phyloP scores from a whole-genome alignment of 1,284 basidiomycete species.

The Marasmius sp. region DNA sequence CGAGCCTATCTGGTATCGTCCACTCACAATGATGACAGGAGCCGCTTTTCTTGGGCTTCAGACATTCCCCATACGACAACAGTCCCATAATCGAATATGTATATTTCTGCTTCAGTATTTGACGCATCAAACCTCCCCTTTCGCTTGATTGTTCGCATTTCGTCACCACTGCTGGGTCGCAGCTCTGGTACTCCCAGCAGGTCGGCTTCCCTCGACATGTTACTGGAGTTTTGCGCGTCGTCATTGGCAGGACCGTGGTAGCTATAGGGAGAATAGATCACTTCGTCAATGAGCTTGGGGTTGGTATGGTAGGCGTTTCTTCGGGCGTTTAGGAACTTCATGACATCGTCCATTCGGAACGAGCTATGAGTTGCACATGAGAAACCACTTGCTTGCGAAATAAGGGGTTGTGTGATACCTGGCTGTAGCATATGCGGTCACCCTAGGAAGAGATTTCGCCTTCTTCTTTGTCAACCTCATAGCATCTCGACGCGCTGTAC shows the following conservation, averaged over 20 bases:
- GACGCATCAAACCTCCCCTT: slow-evolving; percentile 66
- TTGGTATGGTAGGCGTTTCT: slow-evolving; percentile 82
- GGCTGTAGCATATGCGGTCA: slow-evolving; percentile 94
- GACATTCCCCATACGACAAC: slow-evolving; percentile 99
- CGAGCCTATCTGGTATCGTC: neutral
- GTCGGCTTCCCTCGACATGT: slow-evolving; percentile 49
- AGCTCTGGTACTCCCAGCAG: slow-evolving; percentile 75
- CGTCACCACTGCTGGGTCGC: slow-evolving; percentile 36
- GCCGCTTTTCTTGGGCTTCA: slow-evolving; percentile 85
- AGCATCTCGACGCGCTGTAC: slow-evolving; percentile 90
- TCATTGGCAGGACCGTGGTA: slow-evolving; percentile 52
- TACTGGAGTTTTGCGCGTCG: slow-evolving; percentile 13
- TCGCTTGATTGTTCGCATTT: slow-evolving; percentile 43
- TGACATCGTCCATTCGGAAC: slow-evolving; percentile 83
- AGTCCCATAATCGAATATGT: slow-evolving; percentile 91
- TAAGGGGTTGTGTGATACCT: slow-evolving; percentile 56
- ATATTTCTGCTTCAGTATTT: slow-evolving; percentile 81
- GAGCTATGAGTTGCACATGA: slow-evolving; percentile 51
- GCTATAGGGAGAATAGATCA: slow-evolving; percentile 81
- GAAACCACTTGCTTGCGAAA: slow-evolving; percentile 4
- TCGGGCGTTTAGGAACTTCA: slow-evolving; percentile 86
- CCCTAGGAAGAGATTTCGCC: slow-evolving; percentile 90
- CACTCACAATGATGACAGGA: slow-evolving; percentile 84
- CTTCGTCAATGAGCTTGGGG: slow-evolving; percentile 78
- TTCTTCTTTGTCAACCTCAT: slow-evolving; percentile 89